phyloP scores from a whole-genome alignment of 768 basidiomycete genomes.

The Lactarius sanguifluus region DNA sequence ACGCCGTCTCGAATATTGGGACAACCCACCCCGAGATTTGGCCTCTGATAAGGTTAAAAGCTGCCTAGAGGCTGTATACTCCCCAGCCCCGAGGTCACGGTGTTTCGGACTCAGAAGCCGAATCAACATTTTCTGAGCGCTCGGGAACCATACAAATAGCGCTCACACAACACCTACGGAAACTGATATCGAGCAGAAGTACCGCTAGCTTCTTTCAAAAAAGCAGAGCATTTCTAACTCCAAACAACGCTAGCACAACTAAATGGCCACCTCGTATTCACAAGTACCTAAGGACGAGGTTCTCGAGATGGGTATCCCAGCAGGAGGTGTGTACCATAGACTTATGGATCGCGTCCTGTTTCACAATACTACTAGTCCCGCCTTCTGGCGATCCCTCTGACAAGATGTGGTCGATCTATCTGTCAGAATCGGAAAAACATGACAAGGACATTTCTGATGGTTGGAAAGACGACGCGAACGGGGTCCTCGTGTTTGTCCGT shows the following conservation, averaged over 20 bases:
- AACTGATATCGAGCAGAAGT: neutral
- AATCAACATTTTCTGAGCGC: neutral
- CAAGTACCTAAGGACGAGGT: neutral
- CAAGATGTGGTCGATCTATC: conserved; percentile 19
- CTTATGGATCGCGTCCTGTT: neutral
- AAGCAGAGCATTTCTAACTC: neutral
- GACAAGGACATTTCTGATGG: conserved; percentile 10
- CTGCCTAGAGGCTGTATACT: neutral
- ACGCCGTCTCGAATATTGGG: too few species aligned
- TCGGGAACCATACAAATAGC: neutral
- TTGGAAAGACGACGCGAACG: neutral
- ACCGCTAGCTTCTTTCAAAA: neutral
- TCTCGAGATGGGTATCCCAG: neutral
- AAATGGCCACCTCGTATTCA: neutral
- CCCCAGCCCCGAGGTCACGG: neutral
- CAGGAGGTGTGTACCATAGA: neutral
- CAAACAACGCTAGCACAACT: neutral
- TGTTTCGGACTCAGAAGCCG: neutral
- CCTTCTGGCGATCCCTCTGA: neutral
- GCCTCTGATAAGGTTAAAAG: neutral
- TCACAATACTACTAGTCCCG: neutral
- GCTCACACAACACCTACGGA: neutral
- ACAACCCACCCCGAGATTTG: neutral
- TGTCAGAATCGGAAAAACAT: conserved; percentile 8
- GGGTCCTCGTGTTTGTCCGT: neutral